phyloP scores from a whole-genome alignment of 106 monocot species.

The Posidonia australis region DNA sequence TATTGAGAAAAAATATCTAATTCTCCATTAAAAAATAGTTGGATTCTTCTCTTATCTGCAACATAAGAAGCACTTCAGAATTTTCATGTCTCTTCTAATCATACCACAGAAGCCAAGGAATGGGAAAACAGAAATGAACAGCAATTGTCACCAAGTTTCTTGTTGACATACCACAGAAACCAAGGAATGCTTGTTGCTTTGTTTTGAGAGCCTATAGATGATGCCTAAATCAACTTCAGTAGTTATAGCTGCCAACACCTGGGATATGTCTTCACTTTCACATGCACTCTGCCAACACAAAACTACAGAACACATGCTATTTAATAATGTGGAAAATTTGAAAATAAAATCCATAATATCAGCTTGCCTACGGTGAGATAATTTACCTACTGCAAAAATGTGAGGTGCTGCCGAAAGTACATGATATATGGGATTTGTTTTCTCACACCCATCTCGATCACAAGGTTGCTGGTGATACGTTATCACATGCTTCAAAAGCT shows the following conservation, averaged over 20 bases:
- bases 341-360: neutral
- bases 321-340: too few relatives aligned
- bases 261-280: slow-evolving; percentile 79
- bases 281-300: slow-evolving; percentile 78
- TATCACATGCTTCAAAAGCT: slow-evolving; percentile 63
- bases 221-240: slow-evolving; percentile 54
- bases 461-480: slow-evolving; percentile 59
- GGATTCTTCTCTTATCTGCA: too few relatives aligned
- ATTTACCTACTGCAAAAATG: slow-evolving; percentile 67
- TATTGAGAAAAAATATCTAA: too few relatives aligned
- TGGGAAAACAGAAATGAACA: too few relatives aligned
- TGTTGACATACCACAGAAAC: slow-evolving; percentile 67
- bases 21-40: too few relatives aligned
- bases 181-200: slow-evolving; percentile 44
- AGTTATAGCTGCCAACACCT: slow-evolving; percentile 56
- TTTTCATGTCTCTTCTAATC: too few relatives aligned
- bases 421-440: slow-evolving; percentile 44
- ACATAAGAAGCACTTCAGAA: too few relatives aligned
- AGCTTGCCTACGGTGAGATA: neutral
- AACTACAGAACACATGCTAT: too few relatives aligned
- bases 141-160: too few relatives aligned
- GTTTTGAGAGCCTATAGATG: slow-evolving; percentile 42
- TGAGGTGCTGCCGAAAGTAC: slow-evolving; percentile 55
- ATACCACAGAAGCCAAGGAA: too few relatives aligned
- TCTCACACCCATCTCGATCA: slow-evolving; percentile 74